A percentile compares a stretch with the other conserved stretches of the same genome.
phyloP scores from a whole-genome alignment of 176 grass and related monocot species.

The Carex littledalei region DNA sequence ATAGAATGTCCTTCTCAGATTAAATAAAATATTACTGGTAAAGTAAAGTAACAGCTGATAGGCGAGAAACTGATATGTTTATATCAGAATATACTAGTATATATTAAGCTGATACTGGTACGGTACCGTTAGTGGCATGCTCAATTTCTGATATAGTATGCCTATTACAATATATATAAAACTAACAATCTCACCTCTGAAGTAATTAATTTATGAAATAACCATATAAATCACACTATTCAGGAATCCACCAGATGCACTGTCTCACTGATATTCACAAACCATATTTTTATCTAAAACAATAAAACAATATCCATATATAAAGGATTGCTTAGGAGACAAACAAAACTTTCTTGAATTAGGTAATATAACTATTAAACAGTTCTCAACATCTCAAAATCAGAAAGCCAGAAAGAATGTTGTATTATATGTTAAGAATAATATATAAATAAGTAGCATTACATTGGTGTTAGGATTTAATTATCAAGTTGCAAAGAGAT shows the following conservation, averaged over 20 bases:
- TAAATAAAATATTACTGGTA: neutral
- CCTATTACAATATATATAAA: neutral
- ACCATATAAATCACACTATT: neutral
- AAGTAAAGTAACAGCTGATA: neutral
- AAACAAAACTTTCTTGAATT: conserved; percentile 5
- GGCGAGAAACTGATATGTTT: neutral
- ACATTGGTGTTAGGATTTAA: neutral
- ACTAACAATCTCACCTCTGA: neutral
- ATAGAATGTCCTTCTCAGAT: neutral
- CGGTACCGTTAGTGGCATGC: neutral
- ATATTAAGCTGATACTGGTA: neutral
- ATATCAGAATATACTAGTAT: neutral
- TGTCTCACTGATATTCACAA: neutral
- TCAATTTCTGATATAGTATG: too few relatives aligned
- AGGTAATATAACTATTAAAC: neutral
- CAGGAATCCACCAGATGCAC: neutral
- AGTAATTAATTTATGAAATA: neutral
- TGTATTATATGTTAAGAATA: neutral
- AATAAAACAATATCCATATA: too few relatives aligned
- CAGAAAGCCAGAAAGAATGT: neutral
- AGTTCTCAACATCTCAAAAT: neutral
- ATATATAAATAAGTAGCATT: neutral
- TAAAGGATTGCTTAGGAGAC: conserved; percentile 9
- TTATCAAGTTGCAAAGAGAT: neutral
- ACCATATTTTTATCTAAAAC: neutral